These are phyloP conservation scores for Tuber magnatum DNA, from an alignment of 495 filamentous ascomycete genomes.

Conservation along the genomic window DNA sequence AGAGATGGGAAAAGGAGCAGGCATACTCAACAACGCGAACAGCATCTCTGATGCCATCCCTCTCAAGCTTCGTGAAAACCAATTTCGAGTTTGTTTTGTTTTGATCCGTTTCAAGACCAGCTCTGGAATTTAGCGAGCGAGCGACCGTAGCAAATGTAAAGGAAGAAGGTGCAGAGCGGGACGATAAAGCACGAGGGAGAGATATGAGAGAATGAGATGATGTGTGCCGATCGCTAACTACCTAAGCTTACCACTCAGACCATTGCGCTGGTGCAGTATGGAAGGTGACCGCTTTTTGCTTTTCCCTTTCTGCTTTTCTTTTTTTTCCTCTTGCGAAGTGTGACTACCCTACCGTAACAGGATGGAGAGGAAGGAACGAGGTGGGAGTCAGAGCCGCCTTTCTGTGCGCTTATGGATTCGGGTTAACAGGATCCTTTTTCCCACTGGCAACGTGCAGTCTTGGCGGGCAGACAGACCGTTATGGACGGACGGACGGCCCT, in stretches of 20 bases:
- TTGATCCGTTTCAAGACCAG: neutral
- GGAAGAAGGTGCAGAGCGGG: neutral
- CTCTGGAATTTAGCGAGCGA: neutral
- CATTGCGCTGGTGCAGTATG: neutral
- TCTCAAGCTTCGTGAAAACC: conserved; percentile 6
- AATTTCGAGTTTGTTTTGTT: neutral
- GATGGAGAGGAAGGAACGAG: neutral
- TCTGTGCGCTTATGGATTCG: neutral
- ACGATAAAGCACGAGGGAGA: too few species aligned
- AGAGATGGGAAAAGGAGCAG: neutral
- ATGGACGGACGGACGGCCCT: neutral
- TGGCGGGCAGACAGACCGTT: neutral
- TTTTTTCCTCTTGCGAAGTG: neutral
- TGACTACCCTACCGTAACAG: neutral
- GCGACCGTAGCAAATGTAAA: neutral
- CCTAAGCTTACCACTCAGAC: neutral
- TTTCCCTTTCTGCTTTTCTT: neutral
- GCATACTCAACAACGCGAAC: conserved; percentile 35
- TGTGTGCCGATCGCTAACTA: neutral
- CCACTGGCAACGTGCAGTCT: neutral
- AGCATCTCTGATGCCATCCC: conserved; percentile 29
- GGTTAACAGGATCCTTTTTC: neutral
- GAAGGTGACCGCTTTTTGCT: neutral
- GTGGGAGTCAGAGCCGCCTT: neutral
- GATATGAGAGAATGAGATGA: too few species aligned